Conservation (phyloP, 75 land plant genomes). For the Chamaecyparis obtusa region DNA sequence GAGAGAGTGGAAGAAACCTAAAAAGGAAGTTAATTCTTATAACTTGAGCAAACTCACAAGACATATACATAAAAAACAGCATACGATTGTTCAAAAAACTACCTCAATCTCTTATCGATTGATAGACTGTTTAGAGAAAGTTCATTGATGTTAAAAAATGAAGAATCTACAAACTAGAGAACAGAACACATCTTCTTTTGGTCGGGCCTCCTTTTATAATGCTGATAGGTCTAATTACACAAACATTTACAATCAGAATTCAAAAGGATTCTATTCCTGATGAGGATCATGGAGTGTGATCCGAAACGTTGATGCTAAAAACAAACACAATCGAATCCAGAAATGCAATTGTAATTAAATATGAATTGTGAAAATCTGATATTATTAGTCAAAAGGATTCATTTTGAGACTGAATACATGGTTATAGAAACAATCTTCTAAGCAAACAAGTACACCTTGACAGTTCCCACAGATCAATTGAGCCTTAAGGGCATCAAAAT, state of each 20-base stretch:
- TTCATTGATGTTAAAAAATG: not conserved
- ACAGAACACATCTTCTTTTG: no score
- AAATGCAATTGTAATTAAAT: no score
- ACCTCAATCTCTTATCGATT: not conserved
- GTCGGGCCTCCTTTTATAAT: no score
- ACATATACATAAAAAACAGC: not conserved
- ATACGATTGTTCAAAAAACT: not conserved
- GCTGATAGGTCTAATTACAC: not conserved
- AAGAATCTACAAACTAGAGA: not conserved
- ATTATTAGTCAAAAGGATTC: not conserved
- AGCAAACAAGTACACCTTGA: not conserved
- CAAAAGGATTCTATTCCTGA: no score
- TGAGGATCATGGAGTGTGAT: no score
- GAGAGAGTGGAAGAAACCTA: not conserved
- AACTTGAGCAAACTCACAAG: not conserved
- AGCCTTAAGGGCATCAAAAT: not conserved
- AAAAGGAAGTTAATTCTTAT: not conserved
- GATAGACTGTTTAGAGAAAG: not conserved
- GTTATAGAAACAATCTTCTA: no score
- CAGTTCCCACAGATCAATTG: not conserved
- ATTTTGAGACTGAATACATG: not conserved
- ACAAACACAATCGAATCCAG: no score
- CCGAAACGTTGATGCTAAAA: no score
- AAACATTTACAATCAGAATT: not conserved
- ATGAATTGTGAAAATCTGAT: no score